phyloP scores from a whole-genome alignment of 1,139 yeast species.

The Suhomyces terraborum region DNA sequence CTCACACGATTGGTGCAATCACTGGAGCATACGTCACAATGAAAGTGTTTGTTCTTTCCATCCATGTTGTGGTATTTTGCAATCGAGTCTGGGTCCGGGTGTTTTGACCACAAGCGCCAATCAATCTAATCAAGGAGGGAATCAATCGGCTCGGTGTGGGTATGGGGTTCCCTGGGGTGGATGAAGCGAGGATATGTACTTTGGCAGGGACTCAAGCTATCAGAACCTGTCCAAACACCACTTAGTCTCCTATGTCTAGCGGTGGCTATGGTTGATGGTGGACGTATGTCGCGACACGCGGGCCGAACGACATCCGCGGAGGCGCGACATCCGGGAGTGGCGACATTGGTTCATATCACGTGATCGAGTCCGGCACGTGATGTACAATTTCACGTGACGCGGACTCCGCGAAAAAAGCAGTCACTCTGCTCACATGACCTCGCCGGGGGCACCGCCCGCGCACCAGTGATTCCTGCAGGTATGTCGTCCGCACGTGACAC shows the following conservation, averaged over 20 bases:
- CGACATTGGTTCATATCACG: background rate
- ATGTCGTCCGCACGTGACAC: no score
- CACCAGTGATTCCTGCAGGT: no score
- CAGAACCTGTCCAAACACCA: slow-evolving; percentile 1
- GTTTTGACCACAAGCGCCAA: slow-evolving; percentile 1
- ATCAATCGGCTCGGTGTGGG: slow-evolving; percentile 6
- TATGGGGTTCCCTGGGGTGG: background rate
- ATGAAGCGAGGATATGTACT: background rate
- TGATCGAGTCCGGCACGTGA: background rate
- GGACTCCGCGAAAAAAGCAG: slow-evolving; percentile 7
- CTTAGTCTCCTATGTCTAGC: background rate
- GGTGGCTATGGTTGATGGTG: slow-evolving; percentile 6
- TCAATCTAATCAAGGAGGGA: slow-evolving; percentile 8
- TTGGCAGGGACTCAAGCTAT: background rate
- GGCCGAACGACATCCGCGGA: slow-evolving; percentile 4
- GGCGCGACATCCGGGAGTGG: background rate
- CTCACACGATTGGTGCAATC: slow-evolving; percentile 93
- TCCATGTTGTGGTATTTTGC: slow-evolving; percentile 20
- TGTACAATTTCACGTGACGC: background rate
- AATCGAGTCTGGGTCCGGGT: slow-evolving; percentile 2
- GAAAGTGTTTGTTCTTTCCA: slow-evolving; percentile 55
- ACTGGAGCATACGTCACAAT: slow-evolving; percentile 92
- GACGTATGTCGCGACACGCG: slow-evolving; percentile 9
- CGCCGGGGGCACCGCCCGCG: no score
- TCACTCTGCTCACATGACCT: slow-evolving; percentile 12